Evolutionary conservation across 2,329 filamentous ascomycete genomes (phyloP), one percentile per base, ranked within the genome.

Genomic region (Pseudogymnoascus sp.): DNA sequence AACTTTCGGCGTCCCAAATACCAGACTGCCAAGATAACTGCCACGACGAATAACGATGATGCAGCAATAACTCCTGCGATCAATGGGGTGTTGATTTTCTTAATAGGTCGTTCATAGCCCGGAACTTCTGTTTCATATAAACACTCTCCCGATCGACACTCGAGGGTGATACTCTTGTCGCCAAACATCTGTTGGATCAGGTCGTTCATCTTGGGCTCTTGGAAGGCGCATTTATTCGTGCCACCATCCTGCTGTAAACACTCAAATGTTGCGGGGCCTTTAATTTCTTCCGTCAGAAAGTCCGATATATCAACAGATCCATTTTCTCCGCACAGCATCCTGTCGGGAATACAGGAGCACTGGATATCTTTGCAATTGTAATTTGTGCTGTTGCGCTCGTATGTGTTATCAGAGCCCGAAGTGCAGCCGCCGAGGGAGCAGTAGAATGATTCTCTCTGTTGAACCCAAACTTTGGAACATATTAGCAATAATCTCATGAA

Each of bases 1-100:
- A 82, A 78, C 66, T 81, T 85, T 68, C 91, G 85, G 63, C 91
- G 85, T 6, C 91, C 91, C 5, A 97, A 77, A 71, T 95, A 96
- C 91, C 92, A 99, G 18, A 91, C 85, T 1, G 85, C 70, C 14
- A 97, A 76, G 57, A 97, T 90, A 58, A 93, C 84, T 1, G 85
- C 89, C n/a, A 96, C 91, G 11, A 99, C 80, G 70, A 97, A 96
- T 0, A 99, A 79, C 0, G 89, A 88, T 69, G 86, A 89, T 6
- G 84, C 88, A 22, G 91, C 92, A 69, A 99, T 97, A 53, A 97
- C 89, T 12, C 90, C 88, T 9, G 95, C 93, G 67, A 99, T 99
- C 57, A 99, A 80, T 2, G 93, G 94, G 0, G 93, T 97, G 73
- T 99, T 99, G 76, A 99, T 97, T 71, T 88, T 87, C 77, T 97